Percentiles rank a stretch among this genome's conserved stretches.
These are phyloP conservation scores for Komagataella mondaviorum DNA, from an alignment of 805 yeast genomes.

Conservation along the genomic window DNA sequence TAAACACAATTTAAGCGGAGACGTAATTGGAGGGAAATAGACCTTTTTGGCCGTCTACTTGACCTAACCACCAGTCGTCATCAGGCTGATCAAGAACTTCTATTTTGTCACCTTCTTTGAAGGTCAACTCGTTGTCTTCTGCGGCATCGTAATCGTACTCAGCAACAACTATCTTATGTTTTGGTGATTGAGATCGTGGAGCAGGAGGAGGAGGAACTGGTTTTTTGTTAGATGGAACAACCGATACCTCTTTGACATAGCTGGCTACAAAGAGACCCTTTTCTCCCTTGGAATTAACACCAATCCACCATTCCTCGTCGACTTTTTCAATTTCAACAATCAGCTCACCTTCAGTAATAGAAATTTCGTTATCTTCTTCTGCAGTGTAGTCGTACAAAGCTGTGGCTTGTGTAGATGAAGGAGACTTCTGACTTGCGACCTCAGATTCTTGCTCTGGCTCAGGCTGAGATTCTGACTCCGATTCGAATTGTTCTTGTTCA, in stretches of 20 bases:
- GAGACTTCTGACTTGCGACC: slow-evolving; percentile 6
- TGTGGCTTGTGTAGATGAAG: slow-evolving; percentile 29
- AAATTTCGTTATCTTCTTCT: slow-evolving; percentile 68
- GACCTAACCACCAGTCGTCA: slow-evolving; percentile 97
- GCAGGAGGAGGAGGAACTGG: slow-evolving; percentile 7
- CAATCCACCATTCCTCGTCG: slow-evolving; percentile 64
- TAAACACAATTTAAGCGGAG: slow-evolving; percentile 4
- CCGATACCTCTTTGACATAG: slow-evolving; percentile 25
- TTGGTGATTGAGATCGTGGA: slow-evolving; percentile 10
- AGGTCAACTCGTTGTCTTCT: slow-evolving; percentile 84
- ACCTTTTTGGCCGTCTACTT: slow-evolving; percentile 63
- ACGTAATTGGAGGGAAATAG: slow-evolving; percentile 92
- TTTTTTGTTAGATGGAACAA: slow-evolving; percentile 9
- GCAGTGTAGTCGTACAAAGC: slow-evolving; percentile 74
- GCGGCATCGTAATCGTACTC: slow-evolving; percentile 77
- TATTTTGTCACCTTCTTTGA: slow-evolving; percentile 73
- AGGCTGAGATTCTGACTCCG: slow-evolving; percentile 7
- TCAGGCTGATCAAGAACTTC: slow-evolving; percentile 78
- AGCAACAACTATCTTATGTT: slow-evolving; percentile 41
- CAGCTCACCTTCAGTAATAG: slow-evolving; percentile 50
- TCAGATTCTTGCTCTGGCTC: slow-evolving; percentile 4
- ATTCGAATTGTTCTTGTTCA: slow-evolving; percentile 5
- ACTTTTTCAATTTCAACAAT: slow-evolving; percentile 55
- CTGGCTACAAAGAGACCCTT: slow-evolving; percentile 45
- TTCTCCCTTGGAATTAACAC: slow-evolving; percentile 24